These are phyloP conservation scores for Rhizophlyctis rosea DNA, from an alignment of 192 early-diverging fungal species.

Conservation along the genomic window DNA sequence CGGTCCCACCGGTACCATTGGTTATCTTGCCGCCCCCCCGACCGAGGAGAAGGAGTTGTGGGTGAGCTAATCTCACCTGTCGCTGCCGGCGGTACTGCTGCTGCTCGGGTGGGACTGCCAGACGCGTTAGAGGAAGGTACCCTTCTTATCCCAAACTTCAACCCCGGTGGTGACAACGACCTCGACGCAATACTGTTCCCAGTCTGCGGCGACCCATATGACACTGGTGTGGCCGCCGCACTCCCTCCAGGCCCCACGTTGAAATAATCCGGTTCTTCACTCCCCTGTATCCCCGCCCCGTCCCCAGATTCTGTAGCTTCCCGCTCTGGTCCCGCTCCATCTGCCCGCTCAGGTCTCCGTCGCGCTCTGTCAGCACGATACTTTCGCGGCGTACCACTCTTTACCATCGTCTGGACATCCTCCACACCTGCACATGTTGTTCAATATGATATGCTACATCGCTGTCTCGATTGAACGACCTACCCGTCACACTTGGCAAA, in stretches of 20 bases:
- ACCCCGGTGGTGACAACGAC: too few species aligned
- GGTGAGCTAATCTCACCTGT: too few species aligned
- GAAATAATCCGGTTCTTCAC: neutral
- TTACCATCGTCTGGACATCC: neutral
- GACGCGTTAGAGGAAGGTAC: neutral
- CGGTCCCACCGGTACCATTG: neutral
- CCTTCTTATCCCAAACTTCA: too few species aligned
- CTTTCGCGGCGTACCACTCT: neutral
- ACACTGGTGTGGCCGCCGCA: neutral
- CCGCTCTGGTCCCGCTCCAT: neutral
- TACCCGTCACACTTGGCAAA: slow-evolving; percentile 25
- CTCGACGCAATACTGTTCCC: neutral
- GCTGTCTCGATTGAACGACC: neutral
- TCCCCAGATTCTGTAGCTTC: neutral
- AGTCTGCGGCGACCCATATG: neutral
- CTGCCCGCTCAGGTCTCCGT: neutral
- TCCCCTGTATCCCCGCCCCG: neutral
- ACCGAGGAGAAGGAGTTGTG: neutral
- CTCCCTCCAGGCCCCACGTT: neutral
- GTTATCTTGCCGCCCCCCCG: neutral
- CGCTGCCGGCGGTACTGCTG: too few species aligned
- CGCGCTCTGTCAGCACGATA: neutral
- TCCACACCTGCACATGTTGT: neutral
- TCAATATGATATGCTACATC: neutral
- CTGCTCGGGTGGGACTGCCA: neutral